These are phyloP conservation scores for Cichorium intybus DNA, from an alignment of 140 eudicot genomes.

Conservation along the genomic window DNA sequence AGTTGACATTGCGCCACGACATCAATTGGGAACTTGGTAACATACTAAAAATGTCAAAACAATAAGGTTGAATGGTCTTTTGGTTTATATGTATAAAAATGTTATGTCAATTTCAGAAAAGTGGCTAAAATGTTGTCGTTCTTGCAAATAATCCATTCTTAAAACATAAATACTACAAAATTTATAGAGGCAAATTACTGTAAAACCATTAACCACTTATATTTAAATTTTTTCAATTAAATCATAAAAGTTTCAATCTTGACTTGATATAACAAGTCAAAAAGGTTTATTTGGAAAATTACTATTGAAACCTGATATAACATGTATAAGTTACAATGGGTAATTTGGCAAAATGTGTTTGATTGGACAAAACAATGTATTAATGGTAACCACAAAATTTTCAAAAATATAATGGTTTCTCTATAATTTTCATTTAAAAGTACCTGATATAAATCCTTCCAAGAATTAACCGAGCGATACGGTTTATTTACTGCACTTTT, in stretches of 20 bases:
- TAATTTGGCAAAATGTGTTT: background rate
- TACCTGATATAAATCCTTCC: constrained; percentile 67
- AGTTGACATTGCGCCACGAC: no score
- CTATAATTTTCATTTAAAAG: background rate
- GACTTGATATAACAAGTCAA: background rate
- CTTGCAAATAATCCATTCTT: no score
- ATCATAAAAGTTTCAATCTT: background rate
- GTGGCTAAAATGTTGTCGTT: no score
- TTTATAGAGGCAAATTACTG: no score
- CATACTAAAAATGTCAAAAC: no score
- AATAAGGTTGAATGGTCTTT: no score
- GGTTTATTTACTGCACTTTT: constrained; percentile 53
- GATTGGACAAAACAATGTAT: background rate
- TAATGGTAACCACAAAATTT: background rate
- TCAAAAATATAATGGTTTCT: no score
- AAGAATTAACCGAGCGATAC: constrained; percentile 52
- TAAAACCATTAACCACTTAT: background rate
- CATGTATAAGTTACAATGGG: background rate
- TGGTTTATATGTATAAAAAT: no score
- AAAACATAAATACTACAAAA: no score
- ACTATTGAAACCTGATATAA: no score
- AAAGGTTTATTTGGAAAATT: background rate
- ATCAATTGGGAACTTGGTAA: no score
- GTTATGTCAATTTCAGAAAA: no score
- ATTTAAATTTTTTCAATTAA: background rate